A percentile compares a stretch with the other conserved stretches of the same genome.
phyloP scores from a whole-genome alignment of 495 filamentous ascomycete species.

The Penicillium robsamsonii region DNA sequence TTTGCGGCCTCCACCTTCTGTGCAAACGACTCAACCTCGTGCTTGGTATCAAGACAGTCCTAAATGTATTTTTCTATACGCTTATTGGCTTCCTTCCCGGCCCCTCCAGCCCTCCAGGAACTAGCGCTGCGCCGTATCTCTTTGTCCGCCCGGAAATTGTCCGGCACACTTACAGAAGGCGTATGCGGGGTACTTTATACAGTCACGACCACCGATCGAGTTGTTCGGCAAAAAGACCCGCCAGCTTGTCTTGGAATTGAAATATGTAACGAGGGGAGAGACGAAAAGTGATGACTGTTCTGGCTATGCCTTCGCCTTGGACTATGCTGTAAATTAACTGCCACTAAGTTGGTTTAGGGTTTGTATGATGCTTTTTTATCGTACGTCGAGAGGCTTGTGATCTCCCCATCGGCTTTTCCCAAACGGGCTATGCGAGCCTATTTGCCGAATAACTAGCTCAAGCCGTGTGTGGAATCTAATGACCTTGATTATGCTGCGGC shows the following conservation, averaged over 20 bases:
- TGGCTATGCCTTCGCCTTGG: background rate
- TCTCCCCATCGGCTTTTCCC: background rate
- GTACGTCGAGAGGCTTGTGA: background rate
- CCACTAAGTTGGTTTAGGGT: background rate
- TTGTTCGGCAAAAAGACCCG: background rate
- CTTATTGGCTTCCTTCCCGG: no score
- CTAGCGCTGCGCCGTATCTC: no score
- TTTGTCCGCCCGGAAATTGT: no score
- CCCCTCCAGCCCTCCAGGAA: no score
- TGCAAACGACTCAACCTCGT: no score
- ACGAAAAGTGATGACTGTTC: background rate
- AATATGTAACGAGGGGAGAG: background rate
- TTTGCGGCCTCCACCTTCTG: no score
- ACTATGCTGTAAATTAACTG: background rate
- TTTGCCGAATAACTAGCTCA: constrained; percentile 1
- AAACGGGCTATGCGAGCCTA: background rate
- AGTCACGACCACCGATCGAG: background rate
- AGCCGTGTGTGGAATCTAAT: constrained; percentile 5
- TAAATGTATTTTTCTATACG: no score
- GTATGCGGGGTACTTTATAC: no score
- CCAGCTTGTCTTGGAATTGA: constrained; percentile 3
- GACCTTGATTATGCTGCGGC: constrained; percentile 8
- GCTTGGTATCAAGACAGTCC: no score
- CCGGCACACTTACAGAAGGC: no score
- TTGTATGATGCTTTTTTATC: background rate